Percentiles rank a stretch among this genome's conserved stretches.
Evolutionary conservation across 2,329 filamentous ascomycete genomes (phyloP).

Genomic region (Epichloe bromicola): DNA sequence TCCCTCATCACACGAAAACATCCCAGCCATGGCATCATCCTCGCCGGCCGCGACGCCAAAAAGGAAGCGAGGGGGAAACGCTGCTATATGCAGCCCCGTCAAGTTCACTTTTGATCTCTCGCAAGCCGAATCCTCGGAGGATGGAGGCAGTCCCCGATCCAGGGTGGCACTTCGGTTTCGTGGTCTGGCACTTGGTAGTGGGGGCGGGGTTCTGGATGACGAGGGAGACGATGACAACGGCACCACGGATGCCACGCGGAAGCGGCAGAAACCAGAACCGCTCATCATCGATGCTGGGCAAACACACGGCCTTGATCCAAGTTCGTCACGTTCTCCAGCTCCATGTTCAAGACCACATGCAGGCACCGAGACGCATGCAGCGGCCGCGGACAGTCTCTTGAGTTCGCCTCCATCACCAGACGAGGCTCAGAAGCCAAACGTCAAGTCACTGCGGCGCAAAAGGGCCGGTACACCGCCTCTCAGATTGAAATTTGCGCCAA

Average conservation of each 20-base stretch:
- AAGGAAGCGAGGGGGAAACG: constrained; percentile 29
- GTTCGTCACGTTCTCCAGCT: neutral
- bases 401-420: neutral
- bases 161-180: constrained; percentile 39
- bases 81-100: constrained; percentile 17
- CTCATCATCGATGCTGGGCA: constrained; percentile 5
- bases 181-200: constrained; percentile 33
- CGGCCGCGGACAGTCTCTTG: neutral
- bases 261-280: constrained; percentile 5
- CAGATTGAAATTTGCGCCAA: constrained; percentile 13
- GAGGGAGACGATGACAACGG: constrained; percentile 16
- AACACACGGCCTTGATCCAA: neutral
- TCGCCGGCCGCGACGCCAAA: constrained; percentile 26
- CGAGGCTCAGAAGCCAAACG: neutral
- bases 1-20: neutral
- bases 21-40: constrained; percentile 9
- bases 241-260: constrained; percentile 1
- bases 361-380: neutral
- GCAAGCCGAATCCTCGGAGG: constrained; percentile 21
- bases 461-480: constrained; percentile 27
- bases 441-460: constrained; percentile 21
- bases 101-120: constrained; percentile 34
- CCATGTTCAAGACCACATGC: neutral
- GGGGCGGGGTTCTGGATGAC: constrained; percentile 29
- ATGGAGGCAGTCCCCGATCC: constrained; percentile 40